Evolutionary conservation across 768 basidiomycete species (phyloP), one percentile per base, ranked within the genome.

Genomic region (Gloeostereum incarnatum): DNA sequence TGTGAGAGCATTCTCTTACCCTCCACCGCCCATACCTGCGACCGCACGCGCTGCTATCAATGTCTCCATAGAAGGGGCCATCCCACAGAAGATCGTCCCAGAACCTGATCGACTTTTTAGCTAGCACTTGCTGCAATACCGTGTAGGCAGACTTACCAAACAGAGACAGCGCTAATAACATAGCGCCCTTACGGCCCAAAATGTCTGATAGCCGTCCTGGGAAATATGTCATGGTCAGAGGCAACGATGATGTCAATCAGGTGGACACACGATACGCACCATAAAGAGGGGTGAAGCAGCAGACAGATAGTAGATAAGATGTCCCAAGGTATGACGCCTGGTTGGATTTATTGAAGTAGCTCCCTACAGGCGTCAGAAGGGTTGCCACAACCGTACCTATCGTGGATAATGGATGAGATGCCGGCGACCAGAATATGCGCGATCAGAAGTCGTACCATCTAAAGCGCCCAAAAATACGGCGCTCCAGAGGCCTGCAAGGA

Each of bases 21-120:
- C 84, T 58, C 89, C 91, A 40, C 91, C 89, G 40, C 88, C 91
- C 78, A 89, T 87, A 35, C 92, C 92, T 19, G 92, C 90, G 31
- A 96, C 60, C 3, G 87, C 78, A 9, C 93, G 76, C 40, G 84
- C 86, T 29, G 69, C 68, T 44, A 94, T 89, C 38, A 96, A 70
- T 9, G 69, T 56, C 45, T 75, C 71, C 92, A 97, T 94, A 5
- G 81, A 84, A 6, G 83, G 78, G 29, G 90, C 93, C 29, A 92
- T 48, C 1, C 88, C 94, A 53, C 92, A 97, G 11, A 81, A 66
- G 29, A 89, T 65, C 1, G 91, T 97, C 16, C 93, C 93, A 43
- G 74, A 66, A 16, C 83, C 84, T 87, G 52, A 48, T 26, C 13
- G 9, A 3, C 17, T 20, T 20, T 11, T n/a, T 11, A 25, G 11